Evolutionary conservation across 306 rosid genomes (phyloP).

Genomic region (Prosopis cineraria): DNA sequence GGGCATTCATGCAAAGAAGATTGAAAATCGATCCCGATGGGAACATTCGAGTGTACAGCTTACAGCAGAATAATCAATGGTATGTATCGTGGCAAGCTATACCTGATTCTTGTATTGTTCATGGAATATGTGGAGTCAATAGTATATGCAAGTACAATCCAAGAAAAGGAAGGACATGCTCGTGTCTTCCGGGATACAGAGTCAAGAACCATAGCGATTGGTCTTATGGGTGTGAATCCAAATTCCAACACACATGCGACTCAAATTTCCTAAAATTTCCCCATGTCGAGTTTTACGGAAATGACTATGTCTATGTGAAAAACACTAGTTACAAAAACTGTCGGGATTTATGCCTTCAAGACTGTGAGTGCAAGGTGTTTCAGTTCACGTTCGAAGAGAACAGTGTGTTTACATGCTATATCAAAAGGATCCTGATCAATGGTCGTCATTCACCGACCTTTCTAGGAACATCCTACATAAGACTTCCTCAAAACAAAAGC

Average conservation of each 20-base stretch:
- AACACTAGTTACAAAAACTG: not conserved
- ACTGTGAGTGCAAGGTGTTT: not conserved
- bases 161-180: not conserved
- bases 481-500: too few relatives aligned
- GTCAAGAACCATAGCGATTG: not conserved
- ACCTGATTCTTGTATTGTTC: not conserved
- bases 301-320: not conserved
- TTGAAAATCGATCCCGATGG: slow-evolving; percentile 7
- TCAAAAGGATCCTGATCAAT: not conserved
- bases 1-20: not conserved
- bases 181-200: not conserved
- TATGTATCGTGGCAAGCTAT: not conserved
- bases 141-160: not conserved
- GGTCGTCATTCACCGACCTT: not conserved
- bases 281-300: not conserved
- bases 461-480: not conserved
- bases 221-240: not conserved
- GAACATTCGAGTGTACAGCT: not conserved
- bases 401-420: not conserved
- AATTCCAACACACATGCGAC: too few relatives aligned
- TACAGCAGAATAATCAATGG: not conserved
- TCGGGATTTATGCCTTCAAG: not conserved
- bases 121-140: not conserved
- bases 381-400: not conserved
- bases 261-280: not conserved